Percentiles rank a stretch among this genome's conserved stretches.
Conservation (phyloP, 2,329 filamentous ascomycete genomes). For the Bipolaris sorokiniana region DNA sequence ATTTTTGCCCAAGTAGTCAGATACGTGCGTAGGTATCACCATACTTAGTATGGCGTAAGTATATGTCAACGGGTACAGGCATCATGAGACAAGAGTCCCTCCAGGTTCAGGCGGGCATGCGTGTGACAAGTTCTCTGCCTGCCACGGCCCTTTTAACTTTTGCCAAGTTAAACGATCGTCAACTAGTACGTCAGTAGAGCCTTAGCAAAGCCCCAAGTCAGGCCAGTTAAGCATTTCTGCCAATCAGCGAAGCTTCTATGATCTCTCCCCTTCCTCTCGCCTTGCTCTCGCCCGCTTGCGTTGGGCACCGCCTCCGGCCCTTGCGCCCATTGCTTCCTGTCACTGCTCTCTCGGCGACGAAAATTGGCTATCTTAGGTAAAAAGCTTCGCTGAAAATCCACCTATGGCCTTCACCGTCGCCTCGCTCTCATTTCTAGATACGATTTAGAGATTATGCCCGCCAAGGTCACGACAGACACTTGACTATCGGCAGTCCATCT, state of each 20-base stretch:
- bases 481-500: too few relatives aligned
- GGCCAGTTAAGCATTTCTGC: background rate
- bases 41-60: too few relatives aligned
- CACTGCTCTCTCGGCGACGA: background rate
- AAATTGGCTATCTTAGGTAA: conserved; percentile 4
- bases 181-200: too few relatives aligned
- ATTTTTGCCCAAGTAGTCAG: too few relatives aligned
- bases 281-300: background rate
- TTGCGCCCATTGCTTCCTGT: conserved; percentile 8
- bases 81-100: too few relatives aligned
- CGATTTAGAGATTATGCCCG: background rate
- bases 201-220: too few relatives aligned
- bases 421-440: background rate
- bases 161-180: background rate
- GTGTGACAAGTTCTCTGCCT: too few relatives aligned
- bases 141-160: background rate
- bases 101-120: too few relatives aligned
- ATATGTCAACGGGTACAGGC: too few relatives aligned
- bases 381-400: background rate
- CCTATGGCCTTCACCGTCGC: background rate
- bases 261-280: conserved; percentile 1
- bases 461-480: background rate
- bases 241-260: conserved; percentile 10
- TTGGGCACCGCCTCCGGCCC: conserved; percentile 9
- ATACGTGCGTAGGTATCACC: too few relatives aligned